phyloP scores from a whole-genome alignment of 331 rosid species.

The Cucumis variabilis region DNA sequence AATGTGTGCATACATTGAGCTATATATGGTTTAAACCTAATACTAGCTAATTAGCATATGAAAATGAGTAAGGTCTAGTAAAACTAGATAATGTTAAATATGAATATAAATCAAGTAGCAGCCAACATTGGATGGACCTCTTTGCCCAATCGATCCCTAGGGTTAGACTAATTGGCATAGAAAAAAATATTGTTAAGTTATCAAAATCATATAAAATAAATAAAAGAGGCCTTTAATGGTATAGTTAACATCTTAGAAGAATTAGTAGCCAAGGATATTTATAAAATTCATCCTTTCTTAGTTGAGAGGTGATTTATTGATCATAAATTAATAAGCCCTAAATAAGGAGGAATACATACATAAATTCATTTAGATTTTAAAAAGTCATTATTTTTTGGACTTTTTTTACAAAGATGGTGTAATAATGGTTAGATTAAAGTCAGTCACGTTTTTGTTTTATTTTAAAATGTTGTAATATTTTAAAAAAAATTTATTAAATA shows the following conservation, averaged over 20 bases:
- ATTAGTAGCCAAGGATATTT: neutral
- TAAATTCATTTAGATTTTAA: too few relatives aligned
- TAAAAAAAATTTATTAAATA: too few relatives aligned
- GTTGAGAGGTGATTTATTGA: too few relatives aligned
- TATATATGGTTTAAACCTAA: neutral
- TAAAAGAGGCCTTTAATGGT: neutral
- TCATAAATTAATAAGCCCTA: neutral
- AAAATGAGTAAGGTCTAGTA: neutral
- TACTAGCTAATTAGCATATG: neutral
- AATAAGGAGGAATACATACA: too few relatives aligned
- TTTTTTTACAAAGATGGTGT: too few relatives aligned
- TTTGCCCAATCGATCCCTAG: neutral
- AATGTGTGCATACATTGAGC: too few relatives aligned
- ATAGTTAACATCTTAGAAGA: neutral
- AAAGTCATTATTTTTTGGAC: too few relatives aligned
- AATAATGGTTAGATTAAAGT: too few relatives aligned
- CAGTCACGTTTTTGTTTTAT: too few relatives aligned
- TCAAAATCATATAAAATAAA: too few relatives aligned
- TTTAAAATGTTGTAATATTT: too few relatives aligned
- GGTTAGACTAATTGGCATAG: neutral
- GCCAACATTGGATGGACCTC: neutral
- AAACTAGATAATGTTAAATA: neutral
- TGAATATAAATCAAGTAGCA: neutral
- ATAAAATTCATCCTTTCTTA: neutral
- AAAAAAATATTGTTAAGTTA: neutral